These are phyloP conservation scores for Sistotremastrum niveocremeum DNA, from an alignment of 768 basidiomycete genomes.

Conservation along the genomic window DNA sequence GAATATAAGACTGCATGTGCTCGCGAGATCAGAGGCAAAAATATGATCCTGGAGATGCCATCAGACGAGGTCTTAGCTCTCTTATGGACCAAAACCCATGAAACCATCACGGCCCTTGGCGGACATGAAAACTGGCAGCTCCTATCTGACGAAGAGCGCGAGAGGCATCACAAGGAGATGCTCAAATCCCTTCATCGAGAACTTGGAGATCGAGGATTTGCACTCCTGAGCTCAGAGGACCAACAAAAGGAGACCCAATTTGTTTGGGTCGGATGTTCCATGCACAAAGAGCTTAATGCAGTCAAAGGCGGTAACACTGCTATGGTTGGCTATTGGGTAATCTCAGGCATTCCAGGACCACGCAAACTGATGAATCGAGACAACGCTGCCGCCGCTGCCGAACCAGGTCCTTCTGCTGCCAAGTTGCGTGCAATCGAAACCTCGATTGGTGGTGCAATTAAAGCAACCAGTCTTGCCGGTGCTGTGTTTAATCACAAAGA, in stretches of 20 bases:
- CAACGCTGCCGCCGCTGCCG: slow-evolving; percentile 14
- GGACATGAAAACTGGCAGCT: no score
- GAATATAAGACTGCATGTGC: slow-evolving; percentile 3
- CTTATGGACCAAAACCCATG: no score
- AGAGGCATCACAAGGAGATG: no score
- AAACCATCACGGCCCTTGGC: no score
- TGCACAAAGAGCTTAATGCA: slow-evolving; percentile 26
- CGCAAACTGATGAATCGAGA: slow-evolving; percentile 18
- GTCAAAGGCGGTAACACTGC: slow-evolving; percentile 17
- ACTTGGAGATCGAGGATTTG: slow-evolving; percentile 9
- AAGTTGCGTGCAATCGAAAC: slow-evolving; percentile 9
- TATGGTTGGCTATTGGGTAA: slow-evolving; percentile 18
- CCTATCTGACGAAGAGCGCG: no score
- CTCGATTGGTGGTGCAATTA: slow-evolving; percentile 15
- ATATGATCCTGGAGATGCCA: no score
- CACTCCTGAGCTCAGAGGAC: slow-evolving; percentile 7
- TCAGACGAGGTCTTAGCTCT: no score
- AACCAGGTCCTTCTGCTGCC: slow-evolving; percentile 3
- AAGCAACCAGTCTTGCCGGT: slow-evolving; percentile 16
- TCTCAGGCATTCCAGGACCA: slow-evolving; percentile 10
- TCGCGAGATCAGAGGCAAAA: slow-evolving; percentile 1
- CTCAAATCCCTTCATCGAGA: slow-evolving; percentile 6
- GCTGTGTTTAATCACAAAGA: slow-evolving; percentile 22
- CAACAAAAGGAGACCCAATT: slow-evolving; percentile 15
- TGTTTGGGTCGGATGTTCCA: slow-evolving; percentile 24